A percentile compares a stretch with the other conserved stretches of the same genome.
Evolutionary conservation across 148 eudicot genomes (phyloP).

Genomic region (Salicornia ramosissima): DNA sequence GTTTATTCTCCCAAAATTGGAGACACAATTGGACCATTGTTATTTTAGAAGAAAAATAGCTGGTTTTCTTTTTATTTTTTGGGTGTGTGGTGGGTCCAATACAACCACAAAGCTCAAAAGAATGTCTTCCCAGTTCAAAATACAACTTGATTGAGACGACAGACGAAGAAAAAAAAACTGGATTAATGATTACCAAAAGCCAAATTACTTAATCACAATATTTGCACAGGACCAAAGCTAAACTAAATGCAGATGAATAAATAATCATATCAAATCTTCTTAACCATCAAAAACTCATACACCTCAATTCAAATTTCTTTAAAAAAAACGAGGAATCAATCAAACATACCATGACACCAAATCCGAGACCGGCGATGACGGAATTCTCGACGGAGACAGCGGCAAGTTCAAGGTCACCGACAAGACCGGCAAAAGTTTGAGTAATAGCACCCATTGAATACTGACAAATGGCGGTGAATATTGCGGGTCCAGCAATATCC

Average conservation of each 20-base stretch:
- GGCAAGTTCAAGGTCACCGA: conserved; percentile 52
- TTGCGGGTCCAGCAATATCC: conserved; percentile 52
- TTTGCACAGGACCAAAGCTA: neutral
- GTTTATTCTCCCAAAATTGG: neutral
- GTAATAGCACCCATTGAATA: conserved; percentile 56
- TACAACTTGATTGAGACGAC: neutral
- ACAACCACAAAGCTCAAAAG: neutral
- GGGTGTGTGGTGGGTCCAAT: conserved; percentile 8
- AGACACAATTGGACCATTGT: neutral
- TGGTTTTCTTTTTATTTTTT: too few species aligned
- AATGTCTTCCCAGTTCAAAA: neutral
- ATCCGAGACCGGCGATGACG: conserved; percentile 54
- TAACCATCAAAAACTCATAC: too few species aligned
- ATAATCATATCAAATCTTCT: neutral
- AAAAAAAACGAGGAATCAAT: neutral
- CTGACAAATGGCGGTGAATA: conserved; percentile 46
- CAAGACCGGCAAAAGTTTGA: conserved; percentile 46
- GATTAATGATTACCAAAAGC: neutral
- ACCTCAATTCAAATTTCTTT: neutral
- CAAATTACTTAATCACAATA: neutral
- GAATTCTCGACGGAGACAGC: conserved; percentile 58
- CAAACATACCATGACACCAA: conserved; percentile 47
- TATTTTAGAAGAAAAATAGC: too few species aligned
- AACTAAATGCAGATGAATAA: neutral
- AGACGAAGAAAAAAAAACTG: neutral